Evolutionary conservation across 176 grass and related monocot species (phyloP), one percentile per base, ranked within the genome.

Genomic region (Typha latifolia): DNA sequence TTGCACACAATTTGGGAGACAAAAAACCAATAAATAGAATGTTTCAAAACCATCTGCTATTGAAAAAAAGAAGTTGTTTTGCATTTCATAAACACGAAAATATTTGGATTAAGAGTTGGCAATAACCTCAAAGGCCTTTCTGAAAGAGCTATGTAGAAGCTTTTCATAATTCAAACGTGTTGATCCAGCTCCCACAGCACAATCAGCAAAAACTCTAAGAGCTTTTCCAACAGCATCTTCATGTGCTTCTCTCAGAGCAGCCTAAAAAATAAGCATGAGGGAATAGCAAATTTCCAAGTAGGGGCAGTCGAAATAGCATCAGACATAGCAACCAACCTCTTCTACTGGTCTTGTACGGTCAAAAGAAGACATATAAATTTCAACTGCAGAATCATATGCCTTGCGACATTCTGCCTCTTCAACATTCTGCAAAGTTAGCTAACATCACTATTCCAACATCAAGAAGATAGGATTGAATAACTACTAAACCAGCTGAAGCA

Each of bases 361-460:
- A 71, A 99, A 99, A 74, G 81, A 85, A 82, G 89, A 92, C 76
- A 78, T 84, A 63, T 93, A 99, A 63, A 69, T 65, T 62, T 83
- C 86, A 14, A 85, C 49, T 55, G 94, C 94, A 70, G 75, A 75
- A 80, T 99, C 94, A 64, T 90, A 99, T 51, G 94, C 94, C 74
- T 79, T 93, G 49, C 71, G 80, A 64, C 94, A 99, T 86, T 99
- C 94, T 51, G 81, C 71, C 80, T 99, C 94, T 85, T 99, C 94
- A 61, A 99, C 94, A 79, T 81, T 90, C 94, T 93, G 76, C 63
- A 81, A 29, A 12, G 69, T 1, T 51, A n/a, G 48, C 0, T 18
- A 16, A 51, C 14, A 70, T 53, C 21, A 61, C 37, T 43, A 43
- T 10, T 43, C 37, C 37, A 43, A 43, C 37, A 43, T 43, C 37